Conservation (phyloP, 768 basidiomycete species). For the Tricholoma matsutake region DNA sequence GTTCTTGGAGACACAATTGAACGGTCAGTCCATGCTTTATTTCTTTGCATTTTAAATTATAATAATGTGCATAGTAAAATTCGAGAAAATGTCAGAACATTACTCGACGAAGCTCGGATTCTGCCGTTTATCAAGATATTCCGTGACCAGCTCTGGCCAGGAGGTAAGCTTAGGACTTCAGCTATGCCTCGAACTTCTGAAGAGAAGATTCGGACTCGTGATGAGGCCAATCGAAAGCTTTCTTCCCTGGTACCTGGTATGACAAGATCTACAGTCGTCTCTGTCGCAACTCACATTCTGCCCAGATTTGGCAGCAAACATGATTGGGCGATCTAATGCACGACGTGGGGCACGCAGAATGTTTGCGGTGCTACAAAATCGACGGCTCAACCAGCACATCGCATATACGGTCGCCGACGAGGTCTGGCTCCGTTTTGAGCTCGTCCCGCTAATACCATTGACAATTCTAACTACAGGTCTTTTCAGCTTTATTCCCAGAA, state of each 20-base stretch:
- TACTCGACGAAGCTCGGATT: constrained; percentile 68
- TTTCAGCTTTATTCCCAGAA: constrained; percentile 62
- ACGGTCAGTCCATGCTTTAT: constrained; percentile 49
- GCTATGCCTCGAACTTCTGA: constrained; percentile 67
- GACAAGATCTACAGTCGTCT: constrained; percentile 4
- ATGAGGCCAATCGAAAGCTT: constrained; percentile 88
- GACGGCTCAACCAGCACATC: constrained; percentile 92
- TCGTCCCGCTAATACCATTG: neutral
- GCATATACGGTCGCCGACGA: constrained; percentile 88
- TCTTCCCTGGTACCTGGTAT: constrained; percentile 89
- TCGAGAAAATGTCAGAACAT: constrained; percentile 66
- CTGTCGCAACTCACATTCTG: constrained; percentile 1
- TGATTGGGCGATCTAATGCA: constrained; percentile 97
- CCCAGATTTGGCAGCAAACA: constrained; percentile 89
- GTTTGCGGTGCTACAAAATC: constrained; percentile 92
- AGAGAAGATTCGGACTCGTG: constrained; percentile 76
- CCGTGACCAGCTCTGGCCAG: constrained; percentile 80
- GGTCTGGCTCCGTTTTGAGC: constrained; percentile 40
- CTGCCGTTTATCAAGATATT: constrained; percentile 64
- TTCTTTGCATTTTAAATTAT: neutral
- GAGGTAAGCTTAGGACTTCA: constrained; percentile 66
- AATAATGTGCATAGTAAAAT: constrained; percentile 61
- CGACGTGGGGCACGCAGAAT: constrained; percentile 88
- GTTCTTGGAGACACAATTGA: constrained; percentile 95
- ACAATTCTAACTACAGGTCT: constrained; percentile 30